Evolutionary conservation across 176 grass and related monocot species (phyloP), one percentile per base, ranked within the genome.

Genomic region (Oryza meyeriana): DNA sequence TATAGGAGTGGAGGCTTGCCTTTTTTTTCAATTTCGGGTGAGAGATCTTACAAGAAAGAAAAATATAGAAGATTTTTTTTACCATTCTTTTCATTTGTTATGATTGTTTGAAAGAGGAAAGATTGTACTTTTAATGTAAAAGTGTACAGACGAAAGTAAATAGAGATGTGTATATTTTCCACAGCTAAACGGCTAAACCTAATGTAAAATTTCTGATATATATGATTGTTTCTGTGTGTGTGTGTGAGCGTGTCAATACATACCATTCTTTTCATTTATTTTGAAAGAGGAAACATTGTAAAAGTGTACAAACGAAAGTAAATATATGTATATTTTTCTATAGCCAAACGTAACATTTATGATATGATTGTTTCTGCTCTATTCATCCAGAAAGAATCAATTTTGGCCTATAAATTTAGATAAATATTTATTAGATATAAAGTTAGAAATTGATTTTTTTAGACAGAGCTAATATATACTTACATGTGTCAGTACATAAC

Each of bases 1-100:
- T 14, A 74, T 76, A 75, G 76, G 81, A 80, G 70, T 81, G 81
- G 70, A 85, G 71, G 75, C 39, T 76, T 85, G 82, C 45, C 48
- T 61, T 69, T 20, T 31, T 22, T 61, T 8, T 71, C 30, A 52
- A 6, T 40, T 80, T 84, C 80, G 39, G 36, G 39, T 74, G 30
- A 38, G 10, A 63, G n/a, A 63, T 44, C 36, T 30, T 80, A 55
- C 42, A 69, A 12, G 72, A 75, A 62, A 79, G 18, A 48, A 10
- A 50, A 69, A 69, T 48, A 75, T 75, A 80, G 48, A 83, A 69
- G 26, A 80, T 33, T 33, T 8, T 8, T 6, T 24, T 28, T 74
- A 80, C 22, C 25, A 75, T 75, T 88, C 10, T 35, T 83, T 84
- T 38, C 48, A 84, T 88, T 71, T 45, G 36, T 74, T 68, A 66